Evolutionary conservation across 2,329 filamentous ascomycete genomes (phyloP).

Genomic region (Pezicula neosporulosa): DNA sequence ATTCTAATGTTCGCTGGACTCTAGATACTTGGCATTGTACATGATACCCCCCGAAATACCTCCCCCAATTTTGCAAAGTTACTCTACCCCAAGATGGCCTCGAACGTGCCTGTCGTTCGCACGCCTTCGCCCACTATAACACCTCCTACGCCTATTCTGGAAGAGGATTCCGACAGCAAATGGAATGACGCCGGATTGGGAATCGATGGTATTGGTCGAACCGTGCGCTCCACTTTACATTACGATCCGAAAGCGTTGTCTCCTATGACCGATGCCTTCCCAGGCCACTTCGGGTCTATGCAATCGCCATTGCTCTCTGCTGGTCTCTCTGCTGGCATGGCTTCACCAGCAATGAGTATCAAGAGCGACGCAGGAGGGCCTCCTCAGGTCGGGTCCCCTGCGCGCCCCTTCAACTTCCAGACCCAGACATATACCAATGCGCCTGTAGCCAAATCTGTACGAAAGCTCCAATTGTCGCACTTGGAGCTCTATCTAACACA

Average conservation of each 20-base stretch:
- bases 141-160: slow-evolving; percentile 49
- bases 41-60: no score
- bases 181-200: slow-evolving; percentile 19
- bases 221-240: slow-evolving; percentile 24
- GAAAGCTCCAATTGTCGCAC: slow-evolving; percentile 25
- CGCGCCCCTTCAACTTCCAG: slow-evolving; percentile 89
- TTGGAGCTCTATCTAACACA: slow-evolving; percentile 20
- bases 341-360: slow-evolving; percentile 15
- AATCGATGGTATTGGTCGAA: slow-evolving; percentile 13
- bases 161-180: slow-evolving; percentile 35
- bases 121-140: slow-evolving; percentile 61
- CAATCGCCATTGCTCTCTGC: slow-evolving; percentile 25
- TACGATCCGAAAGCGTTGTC: slow-evolving; percentile 44
- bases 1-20: no score
- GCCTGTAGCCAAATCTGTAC: slow-evolving; percentile 70
- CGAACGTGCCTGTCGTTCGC: slow-evolving; percentile 50
- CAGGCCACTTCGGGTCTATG: slow-evolving; percentile 30
- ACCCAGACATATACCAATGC: slow-evolving; percentile 72
- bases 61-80: no score
- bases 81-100: slow-evolving; percentile 40
- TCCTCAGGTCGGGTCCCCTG: slow-evolving; percentile 21
- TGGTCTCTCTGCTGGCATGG: slow-evolving; percentile 8
- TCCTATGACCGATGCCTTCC: slow-evolving; percentile 34
- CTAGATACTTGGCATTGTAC: no score
- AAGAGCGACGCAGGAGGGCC: slow-evolving; percentile 28